These are phyloP conservation scores for Corinectria fuckeliana DNA, from an alignment of 2,329 filamentous ascomycete species.

Conservation along the genomic window DNA sequence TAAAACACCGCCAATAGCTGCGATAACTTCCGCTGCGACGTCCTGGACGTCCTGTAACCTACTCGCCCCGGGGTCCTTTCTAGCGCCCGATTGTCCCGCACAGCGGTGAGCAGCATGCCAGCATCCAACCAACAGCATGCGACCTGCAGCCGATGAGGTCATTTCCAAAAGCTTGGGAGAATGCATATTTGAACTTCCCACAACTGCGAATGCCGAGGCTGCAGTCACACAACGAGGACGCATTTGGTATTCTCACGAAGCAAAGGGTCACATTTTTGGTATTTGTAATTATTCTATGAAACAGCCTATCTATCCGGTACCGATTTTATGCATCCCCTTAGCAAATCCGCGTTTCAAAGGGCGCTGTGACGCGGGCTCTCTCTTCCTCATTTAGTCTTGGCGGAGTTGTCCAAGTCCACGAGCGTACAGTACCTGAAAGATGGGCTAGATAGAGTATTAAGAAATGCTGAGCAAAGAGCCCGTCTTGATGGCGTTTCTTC, in stretches of 20 bases:
- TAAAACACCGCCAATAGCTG: background rate
- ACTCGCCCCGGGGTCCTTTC: background rate
- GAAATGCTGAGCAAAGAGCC: background rate
- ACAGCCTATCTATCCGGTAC: background rate
- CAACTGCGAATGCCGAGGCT: too few relatives aligned
- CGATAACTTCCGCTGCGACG: conserved; percentile 4
- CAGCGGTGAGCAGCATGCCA: conserved; percentile 11
- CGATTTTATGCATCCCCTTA: background rate
- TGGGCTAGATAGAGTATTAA: background rate
- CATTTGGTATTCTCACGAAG: background rate
- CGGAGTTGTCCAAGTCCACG: background rate
- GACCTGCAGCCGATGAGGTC: conserved; percentile 32
- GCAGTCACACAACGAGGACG: background rate
- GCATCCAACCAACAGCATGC: background rate
- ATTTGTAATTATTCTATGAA: conserved; percentile 3
- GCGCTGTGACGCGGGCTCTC: background rate
- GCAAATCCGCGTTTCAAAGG: conserved; percentile 9
- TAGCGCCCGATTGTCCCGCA: background rate
- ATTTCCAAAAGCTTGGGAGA: conserved; percentile 21
- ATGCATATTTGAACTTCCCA: conserved; percentile 25
- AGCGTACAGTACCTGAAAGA: background rate
- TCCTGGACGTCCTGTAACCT: too few relatives aligned
- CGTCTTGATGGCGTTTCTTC: background rate
- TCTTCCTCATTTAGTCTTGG: background rate
- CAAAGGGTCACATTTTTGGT: background rate